These are phyloP conservation scores for Tephrocybe sp. DNA, from an alignment of 768 basidiomycete genomes.

Conservation along the genomic window DNA sequence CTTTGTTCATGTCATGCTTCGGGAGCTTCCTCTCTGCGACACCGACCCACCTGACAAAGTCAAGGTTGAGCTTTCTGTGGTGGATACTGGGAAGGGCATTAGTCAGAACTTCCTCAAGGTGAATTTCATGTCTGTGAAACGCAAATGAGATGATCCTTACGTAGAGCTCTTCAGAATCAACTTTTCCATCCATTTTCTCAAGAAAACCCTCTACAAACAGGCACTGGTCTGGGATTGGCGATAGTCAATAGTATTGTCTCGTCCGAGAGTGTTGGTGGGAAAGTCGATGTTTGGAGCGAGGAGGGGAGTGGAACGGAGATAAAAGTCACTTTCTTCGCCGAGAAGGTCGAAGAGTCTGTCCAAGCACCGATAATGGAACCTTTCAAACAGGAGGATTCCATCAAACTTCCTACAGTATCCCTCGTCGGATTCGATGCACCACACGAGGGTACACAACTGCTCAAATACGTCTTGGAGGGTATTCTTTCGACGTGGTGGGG, in stretches of 20 bases:
- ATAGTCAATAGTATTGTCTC: constrained; percentile 92
- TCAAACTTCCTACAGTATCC: constrained; percentile 51
- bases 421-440: constrained; percentile 68
- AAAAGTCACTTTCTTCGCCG: constrained; percentile 78
- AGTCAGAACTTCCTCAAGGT: constrained; percentile 91
- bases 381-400: constrained; percentile 39
- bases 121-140: neutral
- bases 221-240: constrained; percentile 91
- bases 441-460: constrained; percentile 65
- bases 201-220: constrained; percentile 91
- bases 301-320: constrained; percentile 92
- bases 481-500: constrained; percentile 80
- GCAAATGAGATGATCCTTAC: constrained; percentile 1
- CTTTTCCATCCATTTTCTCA: constrained; percentile 97
- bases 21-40: constrained; percentile 60
- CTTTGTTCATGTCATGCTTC: constrained; percentile 81
- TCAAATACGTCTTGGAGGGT: constrained; percentile 56
- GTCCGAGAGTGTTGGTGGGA: constrained; percentile 83
- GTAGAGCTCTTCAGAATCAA: constrained; percentile 58
- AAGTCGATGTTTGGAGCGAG: constrained; percentile 91
- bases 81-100: constrained; percentile 94
- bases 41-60: constrained; percentile 56
- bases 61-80: constrained; percentile 79
- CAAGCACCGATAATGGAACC: constrained; percentile 39
- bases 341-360: constrained; percentile 43